phyloP scores from a whole-genome alignment of 2,329 filamentous ascomycete genomes.

The Pyricularia grisea region DNA sequence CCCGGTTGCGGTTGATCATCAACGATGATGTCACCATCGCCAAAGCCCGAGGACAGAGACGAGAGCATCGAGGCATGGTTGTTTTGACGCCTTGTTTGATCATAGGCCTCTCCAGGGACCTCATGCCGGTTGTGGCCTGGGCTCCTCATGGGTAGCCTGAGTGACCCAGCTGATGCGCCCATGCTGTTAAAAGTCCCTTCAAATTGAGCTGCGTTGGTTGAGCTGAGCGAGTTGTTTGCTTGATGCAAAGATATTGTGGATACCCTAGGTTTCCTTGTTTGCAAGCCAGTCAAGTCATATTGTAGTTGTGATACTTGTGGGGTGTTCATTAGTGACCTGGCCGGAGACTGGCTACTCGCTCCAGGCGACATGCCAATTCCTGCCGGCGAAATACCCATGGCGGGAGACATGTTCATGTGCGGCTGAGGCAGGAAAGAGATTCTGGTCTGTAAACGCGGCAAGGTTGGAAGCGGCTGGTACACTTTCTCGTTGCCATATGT shows the following conservation, averaged over 20 bases:
- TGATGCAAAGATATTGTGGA: conserved; percentile 13
- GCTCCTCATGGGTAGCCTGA: background rate
- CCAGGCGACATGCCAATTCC: background rate
- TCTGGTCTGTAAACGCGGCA: background rate
- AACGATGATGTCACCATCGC: conserved; percentile 50
- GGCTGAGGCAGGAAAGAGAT: background rate
- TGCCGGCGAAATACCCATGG: background rate
- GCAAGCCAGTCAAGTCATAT: background rate
- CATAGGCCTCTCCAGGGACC: conserved; percentile 18
- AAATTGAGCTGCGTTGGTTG: conserved; percentile 17
- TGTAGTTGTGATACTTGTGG: background rate
- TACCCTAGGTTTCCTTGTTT: background rate
- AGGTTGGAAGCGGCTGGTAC: background rate
- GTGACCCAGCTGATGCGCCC: conserved; percentile 19
- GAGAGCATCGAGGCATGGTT: conserved; percentile 42
- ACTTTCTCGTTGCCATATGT: background rate
- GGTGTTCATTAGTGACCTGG: background rate
- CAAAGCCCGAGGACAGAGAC: conserved; percentile 55
- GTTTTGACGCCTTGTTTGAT: conserved; percentile 20
- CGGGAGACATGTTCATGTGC: conserved; percentile 1
- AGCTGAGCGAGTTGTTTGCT: conserved; percentile 16
- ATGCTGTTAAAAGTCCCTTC: conserved; percentile 11
- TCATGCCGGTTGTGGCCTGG: conserved; percentile 28
- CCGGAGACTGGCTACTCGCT: background rate
- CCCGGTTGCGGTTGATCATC: conserved; percentile 19